Evolutionary conservation across 2,329 filamentous ascomycete genomes (phyloP).

Genomic region (Coniochaeta sp.): DNA sequence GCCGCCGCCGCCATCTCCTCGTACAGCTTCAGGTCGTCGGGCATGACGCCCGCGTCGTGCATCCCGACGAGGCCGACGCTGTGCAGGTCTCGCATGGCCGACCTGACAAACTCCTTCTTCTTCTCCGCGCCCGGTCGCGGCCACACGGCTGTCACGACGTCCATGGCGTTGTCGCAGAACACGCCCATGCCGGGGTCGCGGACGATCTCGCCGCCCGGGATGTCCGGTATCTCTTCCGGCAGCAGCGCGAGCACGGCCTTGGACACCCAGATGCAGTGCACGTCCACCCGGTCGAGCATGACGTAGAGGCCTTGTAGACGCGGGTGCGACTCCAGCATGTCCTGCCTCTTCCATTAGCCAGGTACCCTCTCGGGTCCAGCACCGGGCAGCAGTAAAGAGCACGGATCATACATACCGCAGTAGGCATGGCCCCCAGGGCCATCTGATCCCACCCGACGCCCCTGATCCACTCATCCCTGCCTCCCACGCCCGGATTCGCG

Average conservation of each 20-base stretch:
- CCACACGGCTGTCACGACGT: constrained; percentile 48
- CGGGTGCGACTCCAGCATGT: constrained; percentile 46
- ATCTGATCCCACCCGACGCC: constrained; percentile 68
- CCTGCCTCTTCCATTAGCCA: constrained; percentile 22
- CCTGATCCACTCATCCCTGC: constrained; percentile 51
- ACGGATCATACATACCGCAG: constrained; percentile 39
- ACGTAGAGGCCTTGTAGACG: constrained; percentile 50
- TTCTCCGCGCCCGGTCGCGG: constrained; percentile 46
- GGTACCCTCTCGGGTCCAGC: background rate
- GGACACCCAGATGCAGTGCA: constrained; percentile 65
- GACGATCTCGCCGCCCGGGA: constrained; percentile 58
- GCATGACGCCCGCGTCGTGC: constrained; percentile 58
- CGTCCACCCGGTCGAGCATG: constrained; percentile 64
- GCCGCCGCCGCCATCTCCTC: constrained; percentile 31
- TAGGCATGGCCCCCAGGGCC: constrained; percentile 57
- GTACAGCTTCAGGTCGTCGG: constrained; percentile 46
- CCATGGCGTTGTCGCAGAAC: constrained; percentile 69
- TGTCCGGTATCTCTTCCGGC: constrained; percentile 39
- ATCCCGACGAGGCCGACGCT: constrained; percentile 60
- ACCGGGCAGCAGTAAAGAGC: background rate
- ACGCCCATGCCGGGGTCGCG: constrained; percentile 56
- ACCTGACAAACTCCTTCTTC: constrained; percentile 46
- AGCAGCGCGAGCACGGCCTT: constrained; percentile 55
- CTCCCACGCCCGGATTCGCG: constrained; percentile 42
- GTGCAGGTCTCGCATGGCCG: constrained; percentile 56